Conservation (phyloP, 441 rosid genomes). For the Euphorbia celastroides region DNA sequence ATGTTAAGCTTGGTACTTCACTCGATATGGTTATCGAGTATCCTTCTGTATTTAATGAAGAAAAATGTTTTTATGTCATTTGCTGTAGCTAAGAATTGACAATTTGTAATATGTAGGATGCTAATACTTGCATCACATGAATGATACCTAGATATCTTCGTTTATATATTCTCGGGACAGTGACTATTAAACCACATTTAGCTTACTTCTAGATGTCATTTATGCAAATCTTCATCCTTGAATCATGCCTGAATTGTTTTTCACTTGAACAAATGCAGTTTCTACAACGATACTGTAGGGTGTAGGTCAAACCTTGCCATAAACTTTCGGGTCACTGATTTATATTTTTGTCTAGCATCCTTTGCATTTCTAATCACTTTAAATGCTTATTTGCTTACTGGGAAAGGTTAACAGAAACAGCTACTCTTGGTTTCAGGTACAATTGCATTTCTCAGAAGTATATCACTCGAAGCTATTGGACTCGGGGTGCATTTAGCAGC, state of each 20-base stretch:
- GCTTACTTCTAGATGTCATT: background rate
- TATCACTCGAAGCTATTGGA: slow-evolving; percentile 94
- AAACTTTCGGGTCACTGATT: background rate
- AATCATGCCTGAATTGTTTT: background rate
- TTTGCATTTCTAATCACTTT: background rate
- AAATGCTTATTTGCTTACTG: background rate
- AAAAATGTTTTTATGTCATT: background rate
- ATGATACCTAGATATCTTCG: too few relatives aligned
- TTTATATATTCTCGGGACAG: too few relatives aligned
- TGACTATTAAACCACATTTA: background rate
- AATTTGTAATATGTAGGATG: too few relatives aligned
- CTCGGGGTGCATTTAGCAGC: slow-evolving; percentile 98
- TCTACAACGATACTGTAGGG: background rate
- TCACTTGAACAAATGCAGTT: slow-evolving; percentile 1
- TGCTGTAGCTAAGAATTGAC: background rate
- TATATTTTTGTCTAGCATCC: too few relatives aligned
- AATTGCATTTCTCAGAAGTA: slow-evolving; percentile 82
- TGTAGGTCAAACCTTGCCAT: background rate
- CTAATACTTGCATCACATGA: too few relatives aligned
- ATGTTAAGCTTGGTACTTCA: background rate
- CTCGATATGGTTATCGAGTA: background rate
- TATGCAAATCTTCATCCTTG: background rate
- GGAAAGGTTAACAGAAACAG: background rate
- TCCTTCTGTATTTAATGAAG: background rate
- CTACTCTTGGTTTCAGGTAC: slow-evolving; percentile 51